These are phyloP conservation scores for Fraxinus anomala DNA, from an alignment of 257 asterid species.

Conservation along the genomic window DNA sequence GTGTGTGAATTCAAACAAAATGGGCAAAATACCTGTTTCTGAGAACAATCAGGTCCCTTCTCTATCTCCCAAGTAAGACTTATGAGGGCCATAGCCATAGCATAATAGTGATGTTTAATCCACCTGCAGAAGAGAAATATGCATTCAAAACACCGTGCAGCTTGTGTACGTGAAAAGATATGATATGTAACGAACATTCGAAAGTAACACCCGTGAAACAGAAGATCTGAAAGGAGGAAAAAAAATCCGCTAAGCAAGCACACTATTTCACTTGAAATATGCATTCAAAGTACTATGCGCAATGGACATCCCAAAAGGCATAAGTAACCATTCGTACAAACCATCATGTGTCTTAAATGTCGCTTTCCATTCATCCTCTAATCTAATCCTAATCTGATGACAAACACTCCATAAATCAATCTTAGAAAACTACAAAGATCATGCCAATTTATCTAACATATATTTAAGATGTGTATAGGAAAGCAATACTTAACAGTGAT, in stretches of 20 bases:
- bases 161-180: conserved; percentile 10
- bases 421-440: no score
- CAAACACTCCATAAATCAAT: no score
- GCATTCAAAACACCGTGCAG: conserved; percentile 4
- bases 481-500: no score
- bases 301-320: no score
- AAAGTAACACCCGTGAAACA: neutral
- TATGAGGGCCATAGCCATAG: conserved; percentile 94
- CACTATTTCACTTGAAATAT: no score
- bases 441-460: no score
- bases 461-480: no score
- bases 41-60: conserved; percentile 80
- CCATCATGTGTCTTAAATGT: no score
- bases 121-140: conserved; percentile 66
- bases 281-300: no score
- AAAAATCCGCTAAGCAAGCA: neutral
- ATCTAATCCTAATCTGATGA: no score
- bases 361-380: no score
- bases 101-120: conserved; percentile 90
- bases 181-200: neutral
- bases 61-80: conserved; percentile 98
- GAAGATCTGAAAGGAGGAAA: neutral
- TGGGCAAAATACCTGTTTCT: conserved; percentile 65
- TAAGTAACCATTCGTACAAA: no score
- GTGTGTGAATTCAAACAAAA: neutral